These are phyloP conservation scores for Phlyctochytrium arcticum DNA, from an alignment of 192 early-diverging fungal genomes.

Conservation along the genomic window DNA sequence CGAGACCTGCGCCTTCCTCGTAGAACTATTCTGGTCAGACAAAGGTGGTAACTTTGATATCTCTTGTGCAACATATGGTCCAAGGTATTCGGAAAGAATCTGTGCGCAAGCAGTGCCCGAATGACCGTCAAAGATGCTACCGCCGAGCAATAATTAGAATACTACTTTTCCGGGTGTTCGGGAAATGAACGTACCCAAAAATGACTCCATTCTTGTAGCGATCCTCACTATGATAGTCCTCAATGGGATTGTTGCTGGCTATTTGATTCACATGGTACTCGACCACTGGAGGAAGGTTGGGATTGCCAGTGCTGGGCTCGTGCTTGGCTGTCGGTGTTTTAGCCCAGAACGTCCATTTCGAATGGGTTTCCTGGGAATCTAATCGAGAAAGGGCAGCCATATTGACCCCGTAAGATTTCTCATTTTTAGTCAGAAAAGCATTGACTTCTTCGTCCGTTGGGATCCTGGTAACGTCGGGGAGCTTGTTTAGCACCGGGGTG, in stretches of 20 bases:
- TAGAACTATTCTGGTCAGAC: background rate
- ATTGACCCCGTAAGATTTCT: too few species aligned
- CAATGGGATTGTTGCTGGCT: conserved; percentile 36
- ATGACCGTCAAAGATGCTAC: conserved; percentile 49
- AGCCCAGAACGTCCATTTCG: too few species aligned
- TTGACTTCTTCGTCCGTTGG: too few species aligned
- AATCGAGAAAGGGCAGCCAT: too few species aligned
- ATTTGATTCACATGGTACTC: conserved; percentile 32
- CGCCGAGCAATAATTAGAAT: background rate
- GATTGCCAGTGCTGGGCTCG: too few species aligned
- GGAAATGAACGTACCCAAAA: conserved; percentile 19
- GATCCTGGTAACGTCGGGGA: too few species aligned
- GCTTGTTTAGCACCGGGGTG: too few species aligned
- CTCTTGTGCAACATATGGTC: conserved; percentile 35
- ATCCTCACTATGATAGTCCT: conserved; percentile 40
- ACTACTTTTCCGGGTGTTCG: background rate
- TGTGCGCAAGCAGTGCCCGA: conserved; percentile 43
- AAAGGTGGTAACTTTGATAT: conserved; percentile 13
- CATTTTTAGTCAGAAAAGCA: too few species aligned
- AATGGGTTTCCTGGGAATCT: too few species aligned
- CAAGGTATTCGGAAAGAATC: conserved; percentile 35
- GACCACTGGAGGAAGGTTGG: conserved; percentile 27
- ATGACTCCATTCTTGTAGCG: conserved; percentile 20
- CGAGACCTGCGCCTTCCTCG: conserved; percentile 24
- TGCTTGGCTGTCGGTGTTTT: too few species aligned